Evolutionary conservation across 2,329 filamentous ascomycete species (phyloP), one percentile per base, ranked within the genome.

Genomic region (Aspergillus sp.): DNA sequence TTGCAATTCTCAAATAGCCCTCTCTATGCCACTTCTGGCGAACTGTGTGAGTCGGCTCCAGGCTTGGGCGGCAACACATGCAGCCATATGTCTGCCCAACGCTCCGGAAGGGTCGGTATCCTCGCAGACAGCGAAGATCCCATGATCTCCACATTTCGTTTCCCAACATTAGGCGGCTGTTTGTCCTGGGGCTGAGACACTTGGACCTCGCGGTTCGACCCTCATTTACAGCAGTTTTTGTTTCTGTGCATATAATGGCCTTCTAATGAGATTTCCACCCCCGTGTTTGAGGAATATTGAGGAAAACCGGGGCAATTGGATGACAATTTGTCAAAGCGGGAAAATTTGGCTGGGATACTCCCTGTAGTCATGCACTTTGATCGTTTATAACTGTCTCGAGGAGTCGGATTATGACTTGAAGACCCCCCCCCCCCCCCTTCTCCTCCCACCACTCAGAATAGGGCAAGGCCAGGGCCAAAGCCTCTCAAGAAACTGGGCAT

Each of bases 81-180:
- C 66, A 65, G 59, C 49, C 44, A 61, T 40, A 56, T 69, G 59
- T 66, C 65, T 70, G 68, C 68, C 68, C 66, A 66, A 70, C 53
- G 34, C 47, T 62, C 60, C 49, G 58, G 56, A 56, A 58, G 30
- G 37, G 51, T 57, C 59, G 50, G 34, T 41, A 57, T 57, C 56
- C 37, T 51, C 55, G 47, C 51, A 46, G 60, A 34, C 48, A 41
- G 40, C 44, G 59, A 55, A 62, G 58, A 64, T 64, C 56, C 56
- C 51, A 64, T 58, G 61, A 57, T 61, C 60, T 61, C 61, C 61
- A 64, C 61, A 59, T 47, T 59, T 47, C 20, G 47, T 54, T 41
- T 53, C 55, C 54, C 59, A 54, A 60, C 7, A 45, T 62, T 52
- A 57, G 64, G 64, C 63, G 58, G 59, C 56, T 53, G 56, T 62